phyloP scores from a whole-genome alignment of 495 filamentous ascomycete genomes.

The Choiromyces venosus region DNA sequence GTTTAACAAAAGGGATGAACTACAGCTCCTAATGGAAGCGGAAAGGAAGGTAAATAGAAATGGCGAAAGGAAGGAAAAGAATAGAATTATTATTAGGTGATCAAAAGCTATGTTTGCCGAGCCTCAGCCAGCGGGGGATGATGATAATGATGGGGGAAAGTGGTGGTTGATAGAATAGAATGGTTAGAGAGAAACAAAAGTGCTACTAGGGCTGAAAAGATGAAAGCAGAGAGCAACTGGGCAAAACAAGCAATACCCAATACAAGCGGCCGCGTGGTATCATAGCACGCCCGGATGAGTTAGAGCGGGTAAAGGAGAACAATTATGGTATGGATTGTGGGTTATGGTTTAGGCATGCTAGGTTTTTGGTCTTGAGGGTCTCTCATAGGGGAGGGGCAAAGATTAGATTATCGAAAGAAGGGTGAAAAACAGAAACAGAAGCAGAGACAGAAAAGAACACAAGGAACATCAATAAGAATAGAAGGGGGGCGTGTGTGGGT shows the following conservation, averaged over 20 bases:
- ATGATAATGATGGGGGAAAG: background rate
- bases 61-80: background rate
- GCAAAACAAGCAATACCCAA: background rate
- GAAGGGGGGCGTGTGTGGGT: background rate
- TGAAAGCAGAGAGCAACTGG: background rate
- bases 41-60: background rate
- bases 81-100: constrained; percentile 2
- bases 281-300: background rate
- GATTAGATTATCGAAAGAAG: background rate
- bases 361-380: background rate
- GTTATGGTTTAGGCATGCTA: background rate
- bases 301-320: constrained; percentile 2
- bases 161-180: background rate
- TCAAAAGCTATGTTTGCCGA: background rate
- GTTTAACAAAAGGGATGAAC: background rate
- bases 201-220: background rate
- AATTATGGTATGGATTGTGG: background rate
- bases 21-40: background rate
- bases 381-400: background rate
- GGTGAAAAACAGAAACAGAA: background rate
- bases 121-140: background rate
- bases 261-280: background rate
- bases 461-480: background rate
- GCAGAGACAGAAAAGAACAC: background rate
- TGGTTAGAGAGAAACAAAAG: background rate